Conservation (phyloP, 2,329 filamentous ascomycete genomes). For the Fusarium redolens region DNA sequence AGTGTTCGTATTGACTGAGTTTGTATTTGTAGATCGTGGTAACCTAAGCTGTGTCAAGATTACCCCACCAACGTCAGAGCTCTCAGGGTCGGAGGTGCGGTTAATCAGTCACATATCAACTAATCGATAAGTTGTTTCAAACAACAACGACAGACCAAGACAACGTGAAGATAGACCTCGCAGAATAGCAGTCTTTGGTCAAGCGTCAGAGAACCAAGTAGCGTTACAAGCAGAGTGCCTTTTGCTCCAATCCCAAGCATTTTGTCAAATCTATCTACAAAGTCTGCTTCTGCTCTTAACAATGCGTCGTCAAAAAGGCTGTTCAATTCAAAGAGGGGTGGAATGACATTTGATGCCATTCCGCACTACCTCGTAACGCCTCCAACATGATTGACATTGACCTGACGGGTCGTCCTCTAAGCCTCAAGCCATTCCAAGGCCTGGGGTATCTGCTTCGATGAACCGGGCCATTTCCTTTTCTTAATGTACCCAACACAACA, state of each 20-base stretch:
- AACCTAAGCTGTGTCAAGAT: neutral
- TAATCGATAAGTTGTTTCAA: neutral
- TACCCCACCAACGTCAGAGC: slow-evolving; percentile 24
- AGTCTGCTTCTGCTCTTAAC: slow-evolving; percentile 5
- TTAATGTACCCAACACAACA: slow-evolving; percentile 26
- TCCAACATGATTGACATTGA: slow-evolving; percentile 18
- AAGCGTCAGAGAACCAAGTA: neutral
- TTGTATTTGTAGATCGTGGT: slow-evolving; percentile 3
- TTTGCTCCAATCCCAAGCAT: slow-evolving; percentile 16
- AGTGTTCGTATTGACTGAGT: slow-evolving; percentile 19
- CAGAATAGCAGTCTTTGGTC: neutral
- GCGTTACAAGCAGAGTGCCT: neutral
- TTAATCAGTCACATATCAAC: neutral
- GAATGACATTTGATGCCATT: neutral
- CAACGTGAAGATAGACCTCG: neutral
- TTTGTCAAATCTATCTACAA: slow-evolving; percentile 28
- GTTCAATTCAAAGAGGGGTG: slow-evolving; percentile 35
- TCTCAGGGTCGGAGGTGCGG: neutral
- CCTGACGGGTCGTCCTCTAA: slow-evolving; percentile 25
- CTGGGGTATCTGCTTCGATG: slow-evolving; percentile 40
- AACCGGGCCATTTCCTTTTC: slow-evolving; percentile 27
- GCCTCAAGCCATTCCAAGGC: slow-evolving; percentile 27
- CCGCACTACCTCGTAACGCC: slow-evolving; percentile 15
- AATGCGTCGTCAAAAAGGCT: slow-evolving; percentile 25
- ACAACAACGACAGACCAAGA: neutral